Base-by-base conservation (phyloP, 108 stramenopile species). In the Epipyxis sp. region DNA sequence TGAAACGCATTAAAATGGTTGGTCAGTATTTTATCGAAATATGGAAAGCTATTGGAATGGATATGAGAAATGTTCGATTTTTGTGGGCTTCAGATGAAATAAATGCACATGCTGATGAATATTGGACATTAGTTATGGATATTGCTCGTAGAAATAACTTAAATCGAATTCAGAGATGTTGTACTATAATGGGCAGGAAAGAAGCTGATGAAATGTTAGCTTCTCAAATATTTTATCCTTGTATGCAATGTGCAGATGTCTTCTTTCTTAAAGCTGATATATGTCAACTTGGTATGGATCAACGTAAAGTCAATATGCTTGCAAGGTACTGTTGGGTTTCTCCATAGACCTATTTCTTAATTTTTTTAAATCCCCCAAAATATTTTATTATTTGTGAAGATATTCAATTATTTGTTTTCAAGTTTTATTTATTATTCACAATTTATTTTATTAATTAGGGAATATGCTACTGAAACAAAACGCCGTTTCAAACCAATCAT, bases 31-130 rank as follows among this genome's bases (percentile, higher is more conserved):
- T 99, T 68, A 95, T 97, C 59, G 95, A 99, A 83, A 97, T 99
- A 42, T 99, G 99, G 99, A 96, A 94, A 82, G 99, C 97, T 43
- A 94, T 94, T 41, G 97, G 99, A 27, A 99, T 99, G 99, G 89
- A 97, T 82, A 81, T 99, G 68, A 40, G 59, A 69, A 94, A 97
- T 79, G 99, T 99, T 29, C 88, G 94, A 71, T 99, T 98, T 84
- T 92, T 95, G 76, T 99, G 99, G 99, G 96, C 96, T 35, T 91
- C 91, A 30, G 92, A 94, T 67, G 94, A 99, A 85, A 98, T 99
- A 86, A 98, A 95, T 65, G 68, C 89, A n/a, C 83, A 92, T 40
- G 94, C 97, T 40, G 83, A 79, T 6, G 81, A 84, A 82, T 90
- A 90, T 86, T 90, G 89, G 89, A 34, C 43, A 16, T 77, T 93